These are phyloP conservation scores for Apophysomyces trapeziformis DNA, from an alignment of 371 early-diverging fungal genomes.

Conservation along the genomic window DNA sequence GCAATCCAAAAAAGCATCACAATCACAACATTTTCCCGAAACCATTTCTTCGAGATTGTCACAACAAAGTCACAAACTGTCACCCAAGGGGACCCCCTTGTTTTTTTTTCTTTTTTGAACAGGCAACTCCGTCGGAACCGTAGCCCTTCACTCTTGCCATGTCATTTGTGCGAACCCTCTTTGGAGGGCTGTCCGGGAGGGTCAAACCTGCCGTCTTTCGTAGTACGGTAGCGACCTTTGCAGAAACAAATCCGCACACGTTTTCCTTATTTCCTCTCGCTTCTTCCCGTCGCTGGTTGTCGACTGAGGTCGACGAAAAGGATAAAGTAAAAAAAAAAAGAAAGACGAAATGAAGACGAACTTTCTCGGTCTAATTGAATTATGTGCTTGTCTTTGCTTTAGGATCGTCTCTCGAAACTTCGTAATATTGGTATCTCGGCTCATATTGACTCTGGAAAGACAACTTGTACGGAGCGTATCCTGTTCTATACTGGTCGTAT, in stretches of 20 bases:
- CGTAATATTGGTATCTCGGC: constrained; percentile 99
- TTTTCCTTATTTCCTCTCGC: constrained; percentile 39
- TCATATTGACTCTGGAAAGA: constrained; percentile 98
- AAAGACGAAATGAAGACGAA: background rate
- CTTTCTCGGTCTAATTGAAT: too few relatives aligned
- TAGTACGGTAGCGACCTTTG: constrained; percentile 30
- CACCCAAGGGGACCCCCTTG: background rate
- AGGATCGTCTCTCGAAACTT: constrained; percentile 62
- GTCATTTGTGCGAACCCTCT: constrained; percentile 53
- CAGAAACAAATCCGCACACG: constrained; percentile 33
- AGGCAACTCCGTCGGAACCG: constrained; percentile 1
- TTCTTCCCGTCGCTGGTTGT: constrained; percentile 43
- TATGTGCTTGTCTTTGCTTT: background rate
- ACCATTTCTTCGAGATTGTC: too few relatives aligned
- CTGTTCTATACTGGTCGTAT: constrained; percentile 96
- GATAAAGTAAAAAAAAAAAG: constrained; percentile 35
- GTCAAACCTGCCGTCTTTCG: constrained; percentile 28
- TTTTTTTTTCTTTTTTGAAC: constrained; percentile 10
- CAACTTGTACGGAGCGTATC: constrained; percentile 97
- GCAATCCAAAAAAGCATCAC: too few relatives aligned
- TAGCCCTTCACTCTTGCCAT: constrained; percentile 26
- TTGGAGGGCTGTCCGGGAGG: constrained; percentile 50
- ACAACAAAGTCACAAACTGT: too few relatives aligned
- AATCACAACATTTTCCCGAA: too few relatives aligned
- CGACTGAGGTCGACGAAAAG: constrained; percentile 37